Evolutionary conservation across 2,329 filamentous ascomycete species (phyloP), one percentile per base, ranked within the genome.

Genomic region (Ophiostoma himal-ulmi): DNA sequence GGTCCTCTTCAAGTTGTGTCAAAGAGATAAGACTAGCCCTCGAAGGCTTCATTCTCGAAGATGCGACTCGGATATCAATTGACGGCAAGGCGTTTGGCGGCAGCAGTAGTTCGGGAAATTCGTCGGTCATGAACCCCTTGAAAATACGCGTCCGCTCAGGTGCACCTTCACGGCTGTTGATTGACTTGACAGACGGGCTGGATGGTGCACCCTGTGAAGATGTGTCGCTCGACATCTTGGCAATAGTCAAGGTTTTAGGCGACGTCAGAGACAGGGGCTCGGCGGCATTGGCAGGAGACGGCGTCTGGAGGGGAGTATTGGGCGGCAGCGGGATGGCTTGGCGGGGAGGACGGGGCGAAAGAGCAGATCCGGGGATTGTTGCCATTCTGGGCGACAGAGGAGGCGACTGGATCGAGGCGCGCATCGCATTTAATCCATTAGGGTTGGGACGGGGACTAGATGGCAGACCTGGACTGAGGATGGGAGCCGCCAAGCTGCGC

Each of bases 11-110:
- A 26, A 91, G 83, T 72, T 92, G 89, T 68, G 88, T 94, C 13
- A 93, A 83, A 1, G 89, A 91, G 76, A 97, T 83, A 75, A 95
- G 86, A 77, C 94, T 97, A 52, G 93, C 89, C 73, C 94, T 85
- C 0, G 94, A 97, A 17, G 94, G 95, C 77, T 92, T 93, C 83
- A 99, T 89, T n/a, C 95, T 89, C 30, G 95, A 98, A 11, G 95
- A 98, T 3, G 93, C 92, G 4, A 97, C 94, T 77, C 87, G 92
- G 67, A 97, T 89, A 73, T 91, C 87, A 70, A 99, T 90, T 1
- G 92, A 92, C 3, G 92, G 91, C 8, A 99, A 83, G 6, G 94
- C 93, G 77, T 96, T 96, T 0, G 95, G 94, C 11, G 93, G 89
- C 1, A 99, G 83, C 30, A 98, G 81, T 8, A 98, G 84, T 73